Evolutionary conservation across 345 rosid genomes (phyloP).

Genomic region (Eucalyptus decipiens): DNA sequence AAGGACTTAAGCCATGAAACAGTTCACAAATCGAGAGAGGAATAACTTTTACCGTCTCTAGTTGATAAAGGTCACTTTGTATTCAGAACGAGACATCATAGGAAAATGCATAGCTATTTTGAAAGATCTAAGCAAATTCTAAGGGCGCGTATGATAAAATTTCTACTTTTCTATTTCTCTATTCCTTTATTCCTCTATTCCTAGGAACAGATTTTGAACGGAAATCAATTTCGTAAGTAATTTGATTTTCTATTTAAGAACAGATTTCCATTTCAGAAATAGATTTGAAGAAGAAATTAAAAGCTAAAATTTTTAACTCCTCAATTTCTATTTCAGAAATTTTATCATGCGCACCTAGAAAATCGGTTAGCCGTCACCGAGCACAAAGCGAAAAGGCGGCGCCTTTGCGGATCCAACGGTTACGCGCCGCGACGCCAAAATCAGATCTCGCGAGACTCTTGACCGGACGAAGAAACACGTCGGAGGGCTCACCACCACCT

Average conservation of each 20-base stretch:
- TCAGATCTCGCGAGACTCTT: conserved; percentile 33
- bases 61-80: not conserved
- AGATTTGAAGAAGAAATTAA: too few species aligned
- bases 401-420: conserved; percentile 67
- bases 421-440: conserved; percentile 58
- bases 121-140: not conserved
- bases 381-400: conserved; percentile 38
- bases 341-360: too few species aligned
- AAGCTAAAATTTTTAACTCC: too few species aligned
- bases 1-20: not conserved
- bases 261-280: too few species aligned
- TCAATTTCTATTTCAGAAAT: too few species aligned
- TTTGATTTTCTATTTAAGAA: too few species aligned
- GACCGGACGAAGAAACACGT: conserved; percentile 42
- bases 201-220: too few species aligned
- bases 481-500: conserved; percentile 74
- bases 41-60: too few species aligned
- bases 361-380: not conserved
- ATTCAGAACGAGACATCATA: not conserved
- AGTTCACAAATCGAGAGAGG: not conserved
- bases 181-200: too few species aligned
- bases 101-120: not conserved
- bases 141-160: too few species aligned
- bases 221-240: too few species aligned
- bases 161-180: too few species aligned